A percentile compares a stretch with the other conserved stretches of the same genome.
These are phyloP conservation scores for Dactylis glomerata DNA, from an alignment of 176 grass and related monocot species.

Conservation along the genomic window DNA sequence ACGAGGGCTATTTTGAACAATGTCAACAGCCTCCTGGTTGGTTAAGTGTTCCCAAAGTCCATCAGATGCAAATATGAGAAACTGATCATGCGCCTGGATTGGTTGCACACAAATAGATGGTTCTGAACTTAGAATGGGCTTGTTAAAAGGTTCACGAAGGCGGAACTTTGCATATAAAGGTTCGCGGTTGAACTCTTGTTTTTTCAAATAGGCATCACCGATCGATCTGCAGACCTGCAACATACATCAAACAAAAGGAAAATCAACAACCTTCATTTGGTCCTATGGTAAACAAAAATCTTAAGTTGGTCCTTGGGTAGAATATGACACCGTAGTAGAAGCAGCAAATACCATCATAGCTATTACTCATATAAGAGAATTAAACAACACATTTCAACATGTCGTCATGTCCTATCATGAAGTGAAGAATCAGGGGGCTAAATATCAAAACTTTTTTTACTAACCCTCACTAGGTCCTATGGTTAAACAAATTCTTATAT, in stretches of 20 bases:
- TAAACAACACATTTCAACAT: not conserved
- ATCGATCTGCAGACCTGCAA: constrained; percentile 87
- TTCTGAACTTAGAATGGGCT: constrained; percentile 80
- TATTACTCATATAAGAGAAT: constrained; percentile 19
- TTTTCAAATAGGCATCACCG: constrained; percentile 89
- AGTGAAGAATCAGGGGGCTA: not conserved
- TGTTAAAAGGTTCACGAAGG: constrained; percentile 74
- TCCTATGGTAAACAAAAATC: not conserved
- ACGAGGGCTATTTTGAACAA: constrained; percentile 56
- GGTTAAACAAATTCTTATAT: too few relatives aligned
- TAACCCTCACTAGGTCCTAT: too few relatives aligned
- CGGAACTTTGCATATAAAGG: constrained; percentile 81
- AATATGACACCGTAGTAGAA: not conserved
- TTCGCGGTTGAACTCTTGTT: constrained; percentile 74
- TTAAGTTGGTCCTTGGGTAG: not conserved
- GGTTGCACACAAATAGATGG: constrained; percentile 67
- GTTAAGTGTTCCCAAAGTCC: constrained; percentile 95
- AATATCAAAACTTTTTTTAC: not conserved
- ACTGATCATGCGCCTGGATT: constrained; percentile 74
- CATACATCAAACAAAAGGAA: constrained; percentile 1
- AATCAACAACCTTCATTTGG: not conserved
- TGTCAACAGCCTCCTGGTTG: constrained; percentile 94
- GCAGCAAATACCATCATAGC: not conserved
- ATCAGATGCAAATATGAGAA: constrained; percentile 95
- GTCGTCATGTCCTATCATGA: not conserved